Percentiles rank a stretch among this genome's conserved stretches.
Conservation (phyloP, 371 early-diverging fungal species). For the Dichotomocladium elegans region DNA sequence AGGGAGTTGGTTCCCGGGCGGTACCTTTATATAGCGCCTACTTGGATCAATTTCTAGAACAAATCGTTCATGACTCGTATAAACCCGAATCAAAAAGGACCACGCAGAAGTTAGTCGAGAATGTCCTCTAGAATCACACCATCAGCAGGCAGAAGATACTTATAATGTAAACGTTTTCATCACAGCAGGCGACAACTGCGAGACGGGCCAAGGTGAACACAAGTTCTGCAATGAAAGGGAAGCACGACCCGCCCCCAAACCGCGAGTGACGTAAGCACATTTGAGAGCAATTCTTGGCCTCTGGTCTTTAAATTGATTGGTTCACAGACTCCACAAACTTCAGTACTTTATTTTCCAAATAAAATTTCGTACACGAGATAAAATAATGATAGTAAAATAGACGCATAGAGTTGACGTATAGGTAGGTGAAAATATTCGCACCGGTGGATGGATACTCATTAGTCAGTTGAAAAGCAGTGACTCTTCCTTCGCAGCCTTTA, state of each 20-base stretch:
- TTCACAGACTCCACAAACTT: too few species aligned
- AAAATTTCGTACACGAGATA: too few species aligned
- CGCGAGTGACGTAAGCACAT: neutral
- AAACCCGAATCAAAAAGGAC: conserved; percentile 9
- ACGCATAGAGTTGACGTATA: too few species aligned
- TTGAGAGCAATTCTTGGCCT: too few species aligned
- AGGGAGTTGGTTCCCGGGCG: neutral
- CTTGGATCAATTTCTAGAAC: conserved; percentile 49
- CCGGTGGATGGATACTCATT: too few species aligned
- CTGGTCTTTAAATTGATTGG: too few species aligned
- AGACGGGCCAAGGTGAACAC: neutral
- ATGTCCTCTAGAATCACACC: conserved; percentile 1
- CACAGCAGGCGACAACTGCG: conserved; percentile 5
- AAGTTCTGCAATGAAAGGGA: neutral
- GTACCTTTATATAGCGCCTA: conserved; percentile 40
- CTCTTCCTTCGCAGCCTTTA: too few species aligned
- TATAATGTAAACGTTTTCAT: conserved; percentile 45
- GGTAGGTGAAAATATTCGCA: too few species aligned
- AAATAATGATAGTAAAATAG: too few species aligned
- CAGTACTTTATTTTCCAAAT: too few species aligned
- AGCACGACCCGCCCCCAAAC: neutral
- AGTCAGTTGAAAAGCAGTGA: too few species aligned
- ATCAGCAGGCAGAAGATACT: conserved; percentile 21
- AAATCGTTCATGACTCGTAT: conserved; percentile 54
- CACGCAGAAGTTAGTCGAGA: too few species aligned